Evolutionary conservation across 179 eudicot species (phyloP).

Genomic region (Silene vulgaris): DNA sequence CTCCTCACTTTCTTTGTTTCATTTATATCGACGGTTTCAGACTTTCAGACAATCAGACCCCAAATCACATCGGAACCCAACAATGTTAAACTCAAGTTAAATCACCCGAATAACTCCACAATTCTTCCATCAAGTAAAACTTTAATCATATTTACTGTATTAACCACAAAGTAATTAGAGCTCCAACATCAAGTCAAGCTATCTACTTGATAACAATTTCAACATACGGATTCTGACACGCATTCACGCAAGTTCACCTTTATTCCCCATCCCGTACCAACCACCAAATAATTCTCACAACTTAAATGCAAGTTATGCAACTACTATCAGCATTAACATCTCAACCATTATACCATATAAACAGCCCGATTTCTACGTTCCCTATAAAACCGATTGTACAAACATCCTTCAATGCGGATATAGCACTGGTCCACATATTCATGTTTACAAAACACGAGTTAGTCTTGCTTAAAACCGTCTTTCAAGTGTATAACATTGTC

Average conservation of each 20-base stretch:
- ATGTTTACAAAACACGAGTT: no score
- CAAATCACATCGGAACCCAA: background rate
- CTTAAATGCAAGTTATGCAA: slow-evolving; percentile 12
- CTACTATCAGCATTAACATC: background rate
- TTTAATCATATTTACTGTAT: no score
- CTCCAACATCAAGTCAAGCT: no score
- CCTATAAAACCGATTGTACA: slow-evolving; percentile 1
- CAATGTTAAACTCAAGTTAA: background rate
- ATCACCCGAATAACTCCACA: background rate
- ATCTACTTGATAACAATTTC: background rate
- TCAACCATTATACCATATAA: background rate
- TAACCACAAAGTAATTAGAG: no score
- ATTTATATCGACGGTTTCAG: background rate
- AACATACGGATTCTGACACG: background rate
- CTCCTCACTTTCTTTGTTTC: background rate
- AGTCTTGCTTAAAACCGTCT: no score
- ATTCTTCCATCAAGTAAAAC: background rate
- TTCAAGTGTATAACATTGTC: no score
- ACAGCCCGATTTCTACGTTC: slow-evolving; percentile 3
- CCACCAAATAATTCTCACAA: background rate
- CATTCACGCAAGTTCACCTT: background rate
- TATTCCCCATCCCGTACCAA: background rate
- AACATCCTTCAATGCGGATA: background rate
- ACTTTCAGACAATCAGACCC: background rate
- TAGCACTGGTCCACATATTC: no score